These are phyloP conservation scores for Xylaria bambusicola DNA, from an alignment of 495 filamentous ascomycete species.

Conservation along the genomic window DNA sequence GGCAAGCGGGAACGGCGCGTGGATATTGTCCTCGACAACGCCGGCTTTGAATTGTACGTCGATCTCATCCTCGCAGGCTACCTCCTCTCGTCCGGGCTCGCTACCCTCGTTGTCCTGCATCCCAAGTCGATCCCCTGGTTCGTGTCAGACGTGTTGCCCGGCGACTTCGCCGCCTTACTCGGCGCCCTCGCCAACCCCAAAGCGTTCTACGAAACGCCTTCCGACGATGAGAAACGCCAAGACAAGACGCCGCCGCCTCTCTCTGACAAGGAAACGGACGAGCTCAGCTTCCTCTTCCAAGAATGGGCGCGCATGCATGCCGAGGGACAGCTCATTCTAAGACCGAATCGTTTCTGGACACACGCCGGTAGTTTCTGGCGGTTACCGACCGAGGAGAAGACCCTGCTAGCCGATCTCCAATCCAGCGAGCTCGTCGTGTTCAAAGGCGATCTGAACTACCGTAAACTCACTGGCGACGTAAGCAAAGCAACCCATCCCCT, in stretches of 20 bases:
- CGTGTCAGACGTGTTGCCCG: conserved; percentile 88
- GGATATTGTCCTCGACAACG: conserved; percentile 94
- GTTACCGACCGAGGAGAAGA: conserved; percentile 65
- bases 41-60: conserved; percentile 94
- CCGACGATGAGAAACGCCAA: conserved; percentile 63
- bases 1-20: conserved; percentile 63
- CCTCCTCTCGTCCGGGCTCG: conserved; percentile 75
- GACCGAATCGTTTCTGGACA: conserved; percentile 90
- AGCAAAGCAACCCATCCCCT: conserved; percentile 42
- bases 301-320: conserved; percentile 78
- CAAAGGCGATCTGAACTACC: conserved; percentile 95
- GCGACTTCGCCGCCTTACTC: conserved; percentile 79
- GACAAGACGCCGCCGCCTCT: conserved; percentile 60
- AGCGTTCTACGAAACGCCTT: conserved; percentile 69
- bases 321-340: conserved; percentile 77
- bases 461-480: conserved; percentile 88
- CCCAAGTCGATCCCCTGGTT: conserved; percentile 97
- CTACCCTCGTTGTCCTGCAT: conserved; percentile 85
- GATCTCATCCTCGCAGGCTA: conserved; percentile 91
- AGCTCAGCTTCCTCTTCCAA: conserved; percentile 75
- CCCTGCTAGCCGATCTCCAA: conserved; percentile 76
- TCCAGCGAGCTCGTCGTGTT: conserved; percentile 87
- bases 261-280: conserved; percentile 62
- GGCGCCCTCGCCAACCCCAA: conserved; percentile 72
- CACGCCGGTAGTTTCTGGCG: conserved; percentile 82